A percentile compares a stretch with the other conserved stretches of the same genome.
Conservation (phyloP, 768 basidiomycete genomes). For the Holtermanniella nyarrowii region DNA sequence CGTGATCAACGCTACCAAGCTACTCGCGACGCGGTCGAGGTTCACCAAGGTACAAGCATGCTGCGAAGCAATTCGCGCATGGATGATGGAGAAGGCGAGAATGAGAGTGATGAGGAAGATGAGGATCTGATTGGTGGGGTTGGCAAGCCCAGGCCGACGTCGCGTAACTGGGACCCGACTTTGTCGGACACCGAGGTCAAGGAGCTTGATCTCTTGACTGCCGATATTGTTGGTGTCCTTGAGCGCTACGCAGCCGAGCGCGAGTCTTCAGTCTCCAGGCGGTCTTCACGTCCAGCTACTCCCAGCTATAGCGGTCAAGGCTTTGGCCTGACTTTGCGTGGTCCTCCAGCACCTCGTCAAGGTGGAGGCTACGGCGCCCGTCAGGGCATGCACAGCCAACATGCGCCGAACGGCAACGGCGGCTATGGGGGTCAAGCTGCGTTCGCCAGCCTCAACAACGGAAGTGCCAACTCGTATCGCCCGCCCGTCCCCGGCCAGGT, state of each 20-base stretch:
- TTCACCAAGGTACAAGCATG: conserved; percentile 12
- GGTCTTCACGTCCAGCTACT: conserved; percentile 6
- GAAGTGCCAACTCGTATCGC: not conserved
- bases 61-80: conserved; percentile 5
- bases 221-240: conserved; percentile 62
- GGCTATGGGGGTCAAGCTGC: too few relatives aligned
- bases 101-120: conserved; percentile 42
- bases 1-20: conserved; percentile 16
- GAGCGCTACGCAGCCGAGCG: conserved; percentile 59
- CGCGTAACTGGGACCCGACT: conserved; percentile 28
- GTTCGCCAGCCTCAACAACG: not conserved
- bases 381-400: too few relatives aligned
- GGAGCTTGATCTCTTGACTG: conserved; percentile 64
- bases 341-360: not conserved
- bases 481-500: not conserved
- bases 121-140: conserved; percentile 44
- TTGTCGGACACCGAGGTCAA: conserved; percentile 59
- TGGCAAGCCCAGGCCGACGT: conserved; percentile 40
- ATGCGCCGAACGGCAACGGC: too few relatives aligned
- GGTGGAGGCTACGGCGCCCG: not conserved
- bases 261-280: conserved; percentile 3
- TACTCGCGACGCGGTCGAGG: conserved; percentile 7
- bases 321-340: not conserved
- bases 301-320: not conserved
- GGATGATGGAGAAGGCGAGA: conserved; percentile 4